Evolutionary conservation across 257 asterid species (phyloP).

Genomic region (Coffea eugenioides): DNA sequence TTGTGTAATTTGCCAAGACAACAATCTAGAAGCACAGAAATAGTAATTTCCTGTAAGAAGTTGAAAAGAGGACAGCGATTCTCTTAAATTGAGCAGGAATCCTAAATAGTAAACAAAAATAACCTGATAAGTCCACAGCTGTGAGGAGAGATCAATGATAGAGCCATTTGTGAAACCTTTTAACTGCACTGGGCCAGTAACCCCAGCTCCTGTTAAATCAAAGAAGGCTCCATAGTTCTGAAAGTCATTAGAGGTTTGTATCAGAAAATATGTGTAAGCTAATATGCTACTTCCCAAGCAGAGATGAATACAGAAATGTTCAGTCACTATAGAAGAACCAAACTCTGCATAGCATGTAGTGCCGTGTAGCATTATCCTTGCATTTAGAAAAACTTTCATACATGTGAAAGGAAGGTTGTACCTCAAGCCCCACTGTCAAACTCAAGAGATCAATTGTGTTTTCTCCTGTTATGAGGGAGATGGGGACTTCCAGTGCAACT

Average conservation of each 20-base stretch:
- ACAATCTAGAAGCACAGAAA: neutral
- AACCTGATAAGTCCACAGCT: constrained; percentile 81
- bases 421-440: constrained; percentile 82
- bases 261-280: constrained; percentile 13
- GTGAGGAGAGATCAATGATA: constrained; percentile 53
- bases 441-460: constrained; percentile 76
- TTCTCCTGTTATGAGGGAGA: constrained; percentile 51
- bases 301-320: neutral
- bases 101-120: neutral
- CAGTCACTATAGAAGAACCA: too few relatives aligned
- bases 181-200: constrained; percentile 69
- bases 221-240: constrained; percentile 76
- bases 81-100: neutral
- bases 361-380: too few relatives aligned
- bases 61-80: neutral
- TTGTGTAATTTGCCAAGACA: neutral
- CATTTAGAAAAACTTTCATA: too few relatives aligned
- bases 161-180: constrained; percentile 49
- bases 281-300: neutral
- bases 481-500: constrained; percentile 58
- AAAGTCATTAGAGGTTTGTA: constrained; percentile 8
- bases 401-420: constrained; percentile 18
- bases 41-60: neutral
- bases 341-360: too few relatives aligned
- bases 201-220: constrained; percentile 58